Conservation (phyloP, 352 stramenopile genomes). For the Pythium sukuiense region DNA sequence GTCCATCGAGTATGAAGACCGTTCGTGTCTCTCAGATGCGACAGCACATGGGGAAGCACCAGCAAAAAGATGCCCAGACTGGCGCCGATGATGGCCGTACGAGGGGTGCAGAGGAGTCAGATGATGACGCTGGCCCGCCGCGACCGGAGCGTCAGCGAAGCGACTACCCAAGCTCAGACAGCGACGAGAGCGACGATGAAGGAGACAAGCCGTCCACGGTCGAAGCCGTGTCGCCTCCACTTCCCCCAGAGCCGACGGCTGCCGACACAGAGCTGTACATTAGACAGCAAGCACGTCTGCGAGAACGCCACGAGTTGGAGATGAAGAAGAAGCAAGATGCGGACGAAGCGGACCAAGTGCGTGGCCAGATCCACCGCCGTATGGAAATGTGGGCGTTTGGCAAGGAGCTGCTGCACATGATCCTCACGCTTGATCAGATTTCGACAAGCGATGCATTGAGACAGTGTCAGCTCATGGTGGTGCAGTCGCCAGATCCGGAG, state of each 20-base stretch:
- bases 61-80: constrained; percentile 40
- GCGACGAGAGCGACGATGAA: constrained; percentile 37
- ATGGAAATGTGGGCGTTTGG: constrained; percentile 85
- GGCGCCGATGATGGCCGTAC: constrained; percentile 5
- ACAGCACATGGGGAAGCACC: constrained; percentile 79
- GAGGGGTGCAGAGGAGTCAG: constrained; percentile 14
- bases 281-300: constrained; percentile 77
- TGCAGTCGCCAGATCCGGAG: constrained; percentile 79
- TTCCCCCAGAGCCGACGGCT: constrained; percentile 68
- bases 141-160: constrained; percentile 41
- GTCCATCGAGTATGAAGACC: constrained; percentile 80
- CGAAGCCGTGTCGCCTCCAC: constrained; percentile 32
- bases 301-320: constrained; percentile 78
- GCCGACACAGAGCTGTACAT: constrained; percentile 79
- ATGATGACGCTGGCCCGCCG: constrained; percentile 42
- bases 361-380: constrained; percentile 68
- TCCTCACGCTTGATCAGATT: constrained; percentile 84
- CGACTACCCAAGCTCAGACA: constrained; percentile 59
- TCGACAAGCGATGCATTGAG: constrained; percentile 68
- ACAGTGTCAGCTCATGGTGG: constrained; percentile 74
- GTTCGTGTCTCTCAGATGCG: constrained; percentile 84
- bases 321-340: constrained; percentile 81
- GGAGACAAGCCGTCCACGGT: constrained; percentile 30
- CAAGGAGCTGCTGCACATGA: constrained; percentile 83
- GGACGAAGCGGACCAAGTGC: constrained; percentile 76